A percentile compares a stretch with the other conserved stretches of the same genome.
These are phyloP conservation scores for Stemphylium vesicarium DNA, from an alignment of 2,329 filamentous ascomycete genomes.

Conservation along the genomic window DNA sequence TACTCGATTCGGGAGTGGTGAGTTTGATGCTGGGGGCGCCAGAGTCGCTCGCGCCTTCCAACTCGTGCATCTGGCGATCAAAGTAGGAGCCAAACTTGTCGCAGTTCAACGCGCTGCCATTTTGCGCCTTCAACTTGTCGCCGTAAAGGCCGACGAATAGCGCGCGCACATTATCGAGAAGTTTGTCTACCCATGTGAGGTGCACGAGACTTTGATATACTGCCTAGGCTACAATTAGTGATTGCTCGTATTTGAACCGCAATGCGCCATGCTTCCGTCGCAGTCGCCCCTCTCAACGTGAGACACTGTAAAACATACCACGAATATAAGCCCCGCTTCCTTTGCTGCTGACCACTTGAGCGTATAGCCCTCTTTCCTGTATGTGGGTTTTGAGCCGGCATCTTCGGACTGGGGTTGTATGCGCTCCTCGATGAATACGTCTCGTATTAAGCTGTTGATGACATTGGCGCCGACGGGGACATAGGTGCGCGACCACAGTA, in stretches of 20 bases:
- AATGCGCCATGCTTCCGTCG: neutral
- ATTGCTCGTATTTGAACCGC: neutral
- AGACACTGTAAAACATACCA: constrained; percentile 62
- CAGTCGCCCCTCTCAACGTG: neutral
- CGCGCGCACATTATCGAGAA: constrained; percentile 92
- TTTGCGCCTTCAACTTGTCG: constrained; percentile 80
- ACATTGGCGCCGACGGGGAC: constrained; percentile 78
- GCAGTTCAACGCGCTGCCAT: constrained; percentile 80
- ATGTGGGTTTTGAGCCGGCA: constrained; percentile 71
- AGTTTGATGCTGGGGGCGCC: constrained; percentile 49
- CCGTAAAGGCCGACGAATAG: constrained; percentile 91
- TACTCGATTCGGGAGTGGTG: constrained; percentile 57
- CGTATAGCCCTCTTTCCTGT: constrained; percentile 91
- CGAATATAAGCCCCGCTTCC: constrained; percentile 93
- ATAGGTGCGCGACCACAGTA: constrained; percentile 93
- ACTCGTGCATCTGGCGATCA: constrained; percentile 85
- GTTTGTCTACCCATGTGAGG: constrained; percentile 94
- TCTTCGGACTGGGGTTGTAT: constrained; percentile 67
- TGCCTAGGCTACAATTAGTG: constrained; percentile 62
- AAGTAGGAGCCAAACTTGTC: constrained; percentile 86
- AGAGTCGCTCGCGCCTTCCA: constrained; percentile 65
- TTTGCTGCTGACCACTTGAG: constrained; percentile 93
- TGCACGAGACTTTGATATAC: constrained; percentile 96
- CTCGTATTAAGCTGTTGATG: constrained; percentile 92
- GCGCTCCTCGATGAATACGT: constrained; percentile 98